phyloP scores from a whole-genome alignment of 2,329 filamentous ascomycete species.

The Scedosporium minutisporum region DNA sequence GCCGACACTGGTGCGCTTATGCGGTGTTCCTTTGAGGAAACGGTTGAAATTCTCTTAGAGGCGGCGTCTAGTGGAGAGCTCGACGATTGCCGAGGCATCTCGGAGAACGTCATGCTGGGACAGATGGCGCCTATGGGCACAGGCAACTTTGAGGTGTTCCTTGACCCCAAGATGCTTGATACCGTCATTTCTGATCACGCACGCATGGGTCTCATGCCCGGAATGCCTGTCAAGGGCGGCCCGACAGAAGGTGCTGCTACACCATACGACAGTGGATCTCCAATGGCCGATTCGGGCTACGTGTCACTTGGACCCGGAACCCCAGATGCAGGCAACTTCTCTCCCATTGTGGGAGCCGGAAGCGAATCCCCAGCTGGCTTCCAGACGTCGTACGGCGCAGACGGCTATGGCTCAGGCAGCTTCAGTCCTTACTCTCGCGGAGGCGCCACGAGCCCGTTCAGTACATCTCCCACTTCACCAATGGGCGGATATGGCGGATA shows the following conservation, averaged over 20 bases:
- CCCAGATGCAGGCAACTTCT: constrained; percentile 59
- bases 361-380: constrained; percentile 64
- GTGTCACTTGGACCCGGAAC: constrained; percentile 44
- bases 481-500: constrained; percentile 51
- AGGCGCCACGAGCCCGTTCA: constrained; percentile 66
- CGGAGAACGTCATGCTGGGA: constrained; percentile 96
- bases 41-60: constrained; percentile 94
- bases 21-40: constrained; percentile 99
- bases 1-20: constrained; percentile 96
- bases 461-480: constrained; percentile 56
- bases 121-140: constrained; percentile 96
- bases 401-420: constrained; percentile 37
- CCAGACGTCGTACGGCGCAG: constrained; percentile 47
- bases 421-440: constrained; percentile 56
- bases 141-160: constrained; percentile 84
- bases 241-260: constrained; percentile 78
- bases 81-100: constrained; percentile 95
- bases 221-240: constrained; percentile 65
- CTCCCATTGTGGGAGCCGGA: constrained; percentile 65
- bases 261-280: constrained; percentile 83
- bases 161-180: constrained; percentile 92
- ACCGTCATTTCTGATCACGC: constrained; percentile 91
- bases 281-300: constrained; percentile 63
- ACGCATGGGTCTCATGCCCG: constrained; percentile 71
- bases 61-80: constrained; percentile 90